A percentile compares a stretch with the other conserved stretches of the same genome.
These are phyloP conservation scores for Pezizomycotina sp. DNA, from an alignment of 2,329 filamentous ascomycete species.

Conservation along the genomic window DNA sequence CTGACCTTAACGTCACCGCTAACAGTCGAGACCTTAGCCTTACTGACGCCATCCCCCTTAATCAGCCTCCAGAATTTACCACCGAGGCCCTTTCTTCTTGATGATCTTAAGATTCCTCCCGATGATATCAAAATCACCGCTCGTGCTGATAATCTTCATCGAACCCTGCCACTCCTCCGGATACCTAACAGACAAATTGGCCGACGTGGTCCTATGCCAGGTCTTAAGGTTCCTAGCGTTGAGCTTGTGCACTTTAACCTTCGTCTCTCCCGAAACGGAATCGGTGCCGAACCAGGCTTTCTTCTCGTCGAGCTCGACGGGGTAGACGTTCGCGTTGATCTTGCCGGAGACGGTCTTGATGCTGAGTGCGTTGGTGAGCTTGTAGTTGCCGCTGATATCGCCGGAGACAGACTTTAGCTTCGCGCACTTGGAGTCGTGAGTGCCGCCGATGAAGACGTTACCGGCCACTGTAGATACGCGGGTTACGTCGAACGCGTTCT, in stretches of 20 bases:
- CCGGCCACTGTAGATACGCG: constrained; percentile 10
- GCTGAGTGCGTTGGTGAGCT: constrained; percentile 9
- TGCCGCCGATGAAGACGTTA: too few species aligned
- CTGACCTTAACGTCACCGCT: constrained; percentile 14
- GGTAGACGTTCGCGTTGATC: constrained; percentile 8
- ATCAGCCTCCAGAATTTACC: constrained; percentile 16
- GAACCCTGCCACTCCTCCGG: constrained; percentile 16
- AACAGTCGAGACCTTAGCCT: constrained; percentile 6
- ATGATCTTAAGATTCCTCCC: constrained; percentile 12
- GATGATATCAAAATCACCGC: constrained; percentile 10
- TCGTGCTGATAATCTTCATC: constrained; percentile 12
- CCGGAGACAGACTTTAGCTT: constrained; percentile 10
- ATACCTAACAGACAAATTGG: constrained; percentile 8
- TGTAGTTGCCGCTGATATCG: constrained; percentile 12
- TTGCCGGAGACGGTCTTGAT: constrained; percentile 11
- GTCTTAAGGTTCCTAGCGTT: constrained; percentile 13
- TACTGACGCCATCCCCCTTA: constrained; percentile 13
- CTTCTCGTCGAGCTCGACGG: constrained; percentile 8
- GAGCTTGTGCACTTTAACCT: constrained; percentile 8
- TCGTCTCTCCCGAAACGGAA: constrained; percentile 7
- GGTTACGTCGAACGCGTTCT: constrained; percentile 4
- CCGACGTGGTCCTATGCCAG: constrained; percentile 10
- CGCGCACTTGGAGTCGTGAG: constrained; percentile 5
- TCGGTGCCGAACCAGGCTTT: constrained; percentile 9
- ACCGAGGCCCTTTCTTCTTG: constrained; percentile 6